Percentiles rank a stretch among this genome's conserved stretches.
Evolutionary conservation across 73 alveolate species (phyloP).

Genomic region (Paramecium pentaurelia): DNA sequence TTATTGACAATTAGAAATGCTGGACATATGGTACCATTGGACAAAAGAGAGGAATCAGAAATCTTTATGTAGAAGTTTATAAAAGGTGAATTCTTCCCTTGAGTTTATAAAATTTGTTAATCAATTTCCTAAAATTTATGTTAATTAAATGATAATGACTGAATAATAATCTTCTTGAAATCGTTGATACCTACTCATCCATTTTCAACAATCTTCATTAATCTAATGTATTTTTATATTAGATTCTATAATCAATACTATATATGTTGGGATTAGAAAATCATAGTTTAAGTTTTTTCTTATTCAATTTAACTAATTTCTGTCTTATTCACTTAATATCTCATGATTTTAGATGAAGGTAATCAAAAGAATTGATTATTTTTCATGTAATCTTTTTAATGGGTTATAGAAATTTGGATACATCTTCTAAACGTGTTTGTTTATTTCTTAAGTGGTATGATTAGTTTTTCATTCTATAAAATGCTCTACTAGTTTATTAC

Average conservation of each 20-base stretch:
- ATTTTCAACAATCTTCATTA: not conserved
- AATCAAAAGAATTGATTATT: not conserved
- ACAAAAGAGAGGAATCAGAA: not conserved
- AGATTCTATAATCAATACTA: not conserved
- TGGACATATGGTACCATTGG: slow-evolving; percentile 30
- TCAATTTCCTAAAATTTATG: not conserved
- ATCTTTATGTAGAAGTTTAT: not conserved
- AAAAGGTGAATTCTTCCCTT: not conserved
- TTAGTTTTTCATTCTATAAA: not conserved
- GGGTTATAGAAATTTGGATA: not conserved
- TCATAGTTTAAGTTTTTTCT: not conserved
- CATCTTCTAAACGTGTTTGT: not conserved
- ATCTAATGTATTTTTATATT: not conserved
- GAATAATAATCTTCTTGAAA: not conserved
- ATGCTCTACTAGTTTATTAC: not conserved
- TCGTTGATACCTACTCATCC: not conserved
- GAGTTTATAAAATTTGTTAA: not conserved
- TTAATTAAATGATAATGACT: not conserved
- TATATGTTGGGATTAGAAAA: not conserved
- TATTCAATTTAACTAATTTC: not conserved
- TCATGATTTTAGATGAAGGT: not conserved
- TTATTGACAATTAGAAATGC: not conserved
- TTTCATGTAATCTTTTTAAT: too few relatives aligned
- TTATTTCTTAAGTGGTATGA: not conserved
- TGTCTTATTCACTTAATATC: not conserved